Evolutionary conservation across 164 flowering plant genomes (phyloP).

Genomic region (Vitis rupestris): DNA sequence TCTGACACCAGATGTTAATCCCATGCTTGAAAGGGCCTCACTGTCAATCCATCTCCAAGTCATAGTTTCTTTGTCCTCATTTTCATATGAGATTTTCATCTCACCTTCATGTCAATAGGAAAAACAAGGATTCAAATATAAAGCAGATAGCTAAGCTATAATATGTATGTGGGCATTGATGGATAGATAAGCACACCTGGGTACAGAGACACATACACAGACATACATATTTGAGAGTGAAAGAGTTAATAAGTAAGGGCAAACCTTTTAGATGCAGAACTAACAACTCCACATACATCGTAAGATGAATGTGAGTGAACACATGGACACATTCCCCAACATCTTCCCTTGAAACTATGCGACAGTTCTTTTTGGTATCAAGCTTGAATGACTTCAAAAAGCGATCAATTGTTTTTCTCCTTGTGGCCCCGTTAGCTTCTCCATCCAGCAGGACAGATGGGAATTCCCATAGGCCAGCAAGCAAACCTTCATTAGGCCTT

Average conservation of each 20-base stretch:
- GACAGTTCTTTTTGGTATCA: slow-evolving; percentile 35
- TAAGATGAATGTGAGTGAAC: slow-evolving; percentile 82
- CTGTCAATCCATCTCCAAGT: slow-evolving; percentile 62
- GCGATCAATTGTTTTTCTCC: slow-evolving; percentile 60
- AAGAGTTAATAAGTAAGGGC: slow-evolving; percentile 8
- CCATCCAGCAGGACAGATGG: slow-evolving; percentile 69
- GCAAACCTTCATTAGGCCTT: slow-evolving; percentile 88
- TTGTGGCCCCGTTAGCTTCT: slow-evolving; percentile 40
- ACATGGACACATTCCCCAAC: slow-evolving; percentile 83
- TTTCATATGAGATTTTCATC: slow-evolving; percentile 17
- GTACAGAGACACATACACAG: neutral
- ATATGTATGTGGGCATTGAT: neutral
- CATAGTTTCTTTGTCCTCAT: slow-evolving; percentile 25
- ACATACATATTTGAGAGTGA: neutral
- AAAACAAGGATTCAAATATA: neutral
- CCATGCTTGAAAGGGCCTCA: slow-evolving; percentile 61
- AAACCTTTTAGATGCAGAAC: slow-evolving; percentile 61
- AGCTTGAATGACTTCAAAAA: slow-evolving; percentile 60
- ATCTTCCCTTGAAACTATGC: slow-evolving; percentile 56
- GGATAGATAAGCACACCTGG: neutral
- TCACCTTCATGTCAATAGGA: slow-evolving; percentile 45
- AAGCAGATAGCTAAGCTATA: neutral
- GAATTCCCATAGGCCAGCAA: slow-evolving; percentile 98
- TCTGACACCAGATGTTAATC: slow-evolving; percentile 91
- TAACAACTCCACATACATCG: slow-evolving; percentile 71